Evolutionary conservation across 208 protist species (phyloP).

Genomic region (Leishmania lainsoni): DNA sequence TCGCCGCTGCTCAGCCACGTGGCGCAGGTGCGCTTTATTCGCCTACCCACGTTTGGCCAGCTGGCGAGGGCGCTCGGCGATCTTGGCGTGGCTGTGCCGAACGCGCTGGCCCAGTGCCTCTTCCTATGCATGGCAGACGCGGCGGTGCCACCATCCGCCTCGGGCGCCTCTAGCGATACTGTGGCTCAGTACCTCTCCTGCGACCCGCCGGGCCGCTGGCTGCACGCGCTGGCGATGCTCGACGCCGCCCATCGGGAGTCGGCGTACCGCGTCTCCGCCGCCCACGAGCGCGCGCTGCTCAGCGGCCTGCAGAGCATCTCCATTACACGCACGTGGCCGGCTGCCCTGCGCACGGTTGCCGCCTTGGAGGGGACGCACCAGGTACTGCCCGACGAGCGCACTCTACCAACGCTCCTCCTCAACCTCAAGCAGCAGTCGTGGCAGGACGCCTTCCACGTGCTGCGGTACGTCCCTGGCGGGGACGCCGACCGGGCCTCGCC

Average conservation of each 20-base stretch:
- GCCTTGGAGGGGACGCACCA: constrained; percentile 33
- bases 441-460: constrained; percentile 70
- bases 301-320: constrained; percentile 75
- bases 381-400: constrained; percentile 52
- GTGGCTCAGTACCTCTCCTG: constrained; percentile 27
- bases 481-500: constrained; percentile 16
- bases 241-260: constrained; percentile 15
- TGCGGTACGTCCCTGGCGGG: constrained; percentile 35
- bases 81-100: constrained; percentile 38
- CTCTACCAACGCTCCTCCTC: constrained; percentile 53
- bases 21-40: constrained; percentile 63
- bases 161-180: neutral
- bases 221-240: constrained; percentile 48
- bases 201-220: constrained; percentile 42
- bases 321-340: constrained; percentile 52
- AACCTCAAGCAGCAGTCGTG: constrained; percentile 71
- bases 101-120: constrained; percentile 71
- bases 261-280: constrained; percentile 47
- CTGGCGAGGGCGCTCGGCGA: constrained; percentile 34
- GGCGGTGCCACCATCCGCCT: neutral
- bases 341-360: constrained; percentile 45
- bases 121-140: constrained; percentile 61
- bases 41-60: constrained; percentile 42
- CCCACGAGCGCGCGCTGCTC: constrained; percentile 63
- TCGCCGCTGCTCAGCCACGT: constrained; percentile 58